Evolutionary conservation across 2,329 filamentous ascomycete species (phyloP), one percentile per base, ranked within the genome.

Genomic region (Sphaerostilbella broomeana): DNA sequence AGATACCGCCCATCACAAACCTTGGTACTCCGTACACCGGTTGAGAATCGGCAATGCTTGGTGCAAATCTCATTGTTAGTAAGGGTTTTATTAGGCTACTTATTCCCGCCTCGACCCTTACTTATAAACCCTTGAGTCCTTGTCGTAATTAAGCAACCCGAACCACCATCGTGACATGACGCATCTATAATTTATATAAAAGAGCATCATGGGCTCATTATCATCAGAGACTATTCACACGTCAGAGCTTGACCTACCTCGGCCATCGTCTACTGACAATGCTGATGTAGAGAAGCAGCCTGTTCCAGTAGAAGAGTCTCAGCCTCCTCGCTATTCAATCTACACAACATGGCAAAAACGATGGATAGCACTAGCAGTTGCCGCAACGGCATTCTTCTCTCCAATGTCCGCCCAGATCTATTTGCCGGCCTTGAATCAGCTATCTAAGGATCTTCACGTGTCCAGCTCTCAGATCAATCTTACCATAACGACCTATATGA

Each of bases 401-500:
- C 67, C 67, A 3, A 52, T 71, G 31, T 67, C 65, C 0, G 64
- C 65, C 4, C 63, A 72, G 30, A 75, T 75, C 15, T 77, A 76
- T 58, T 68, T 74, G 35, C 74, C 73, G 2, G 73, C 73, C 0
- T 52, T 77, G 19, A 64, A 66, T 12, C 57, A 63, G 6, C 59
- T 78, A 8, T 66, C 73, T 6, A 46, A 61, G 3, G 69, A 73
- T 27, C 58, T 77, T 7, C 19, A 63, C 16, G 67, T 77, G 13
- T 58, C 60, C 5, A 48, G 51, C 20, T 49, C 59, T 1, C 48
- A 64, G 33, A 65, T 74, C 44, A 75, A 73, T 50, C 54, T 76
- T 24, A 73, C 69, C 6, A 57, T 75, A 27, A 75, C 72, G 2
- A 72, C 69, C 2, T 76, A 75, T 50, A 70, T 75, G 69, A 68